phyloP scores from a whole-genome alignment of 345 rosid genomes.

The Eucalyptus tenuipes region DNA sequence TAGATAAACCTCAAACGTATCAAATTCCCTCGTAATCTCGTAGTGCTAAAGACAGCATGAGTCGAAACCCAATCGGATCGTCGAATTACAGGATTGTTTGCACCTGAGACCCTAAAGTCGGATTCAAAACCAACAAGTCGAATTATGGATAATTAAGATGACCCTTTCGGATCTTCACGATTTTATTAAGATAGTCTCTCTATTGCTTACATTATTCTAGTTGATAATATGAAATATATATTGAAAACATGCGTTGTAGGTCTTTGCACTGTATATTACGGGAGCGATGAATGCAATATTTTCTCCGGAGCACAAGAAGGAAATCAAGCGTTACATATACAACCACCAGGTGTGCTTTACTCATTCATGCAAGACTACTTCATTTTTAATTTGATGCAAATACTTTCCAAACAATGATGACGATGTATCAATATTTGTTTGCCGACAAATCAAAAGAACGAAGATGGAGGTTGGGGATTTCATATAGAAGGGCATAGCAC shows the following conservation, averaged over 20 bases:
- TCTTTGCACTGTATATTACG: slow-evolving; percentile 41
- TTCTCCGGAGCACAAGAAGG: slow-evolving; percentile 38
- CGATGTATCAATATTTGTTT: neutral
- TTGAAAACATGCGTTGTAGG: slow-evolving; percentile 1
- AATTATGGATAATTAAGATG: neutral
- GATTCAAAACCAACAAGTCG: accelerated
- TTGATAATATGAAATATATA: neutral
- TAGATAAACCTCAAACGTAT: neutral
- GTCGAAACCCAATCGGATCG: neutral
- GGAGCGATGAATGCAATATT: slow-evolving; percentile 23
- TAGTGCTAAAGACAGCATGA: neutral
- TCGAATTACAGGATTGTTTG: neutral
- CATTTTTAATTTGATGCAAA: neutral
- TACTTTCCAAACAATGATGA: neutral
- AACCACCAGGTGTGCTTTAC: slow-evolving; percentile 39
- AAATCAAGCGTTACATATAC: slow-evolving; percentile 41
- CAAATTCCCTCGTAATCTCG: neutral
- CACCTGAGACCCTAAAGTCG: neutral
- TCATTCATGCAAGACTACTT: neutral
- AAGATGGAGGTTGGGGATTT: slow-evolving; percentile 69
- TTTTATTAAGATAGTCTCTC: neutral
- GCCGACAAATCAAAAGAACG: slow-evolving; percentile 14
- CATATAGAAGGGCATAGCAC: slow-evolving; percentile 46
- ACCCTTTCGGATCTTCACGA: accelerated
- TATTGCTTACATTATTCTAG: neutral